phyloP scores from a whole-genome alignment of 2,329 filamentous ascomycete species.

The Penicillium sp. region DNA sequence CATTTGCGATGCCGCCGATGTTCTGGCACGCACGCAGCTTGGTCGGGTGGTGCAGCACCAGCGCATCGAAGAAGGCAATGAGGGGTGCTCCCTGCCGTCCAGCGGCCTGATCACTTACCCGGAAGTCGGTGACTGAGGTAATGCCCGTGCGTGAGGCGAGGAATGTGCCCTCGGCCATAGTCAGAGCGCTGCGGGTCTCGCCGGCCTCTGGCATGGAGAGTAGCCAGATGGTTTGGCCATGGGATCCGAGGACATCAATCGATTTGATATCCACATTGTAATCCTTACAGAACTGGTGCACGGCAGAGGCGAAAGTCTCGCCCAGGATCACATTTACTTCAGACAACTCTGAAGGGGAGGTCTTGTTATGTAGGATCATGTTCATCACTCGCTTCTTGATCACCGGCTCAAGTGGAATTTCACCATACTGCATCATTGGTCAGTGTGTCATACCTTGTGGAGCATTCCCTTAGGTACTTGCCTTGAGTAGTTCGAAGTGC shows the following conservation, averaged over 20 bases:
- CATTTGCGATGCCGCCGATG: slow-evolving; percentile 60
- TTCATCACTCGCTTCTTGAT: slow-evolving; percentile 58
- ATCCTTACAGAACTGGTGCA: slow-evolving; percentile 49
- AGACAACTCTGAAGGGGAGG: slow-evolving; percentile 53
- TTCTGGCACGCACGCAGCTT: slow-evolving; percentile 60
- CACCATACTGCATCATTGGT: slow-evolving; percentile 47
- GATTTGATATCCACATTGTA: slow-evolving; percentile 43
- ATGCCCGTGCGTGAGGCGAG: slow-evolving; percentile 56
- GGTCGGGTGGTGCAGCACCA: slow-evolving; percentile 55
- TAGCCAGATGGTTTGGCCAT: slow-evolving; percentile 60
- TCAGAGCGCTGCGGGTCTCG: slow-evolving; percentile 50
- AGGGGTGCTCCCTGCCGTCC: slow-evolving; percentile 56
- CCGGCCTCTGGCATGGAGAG: slow-evolving; percentile 52
- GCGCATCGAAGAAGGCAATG: slow-evolving; percentile 57
- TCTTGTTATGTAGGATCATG: slow-evolving; percentile 55
- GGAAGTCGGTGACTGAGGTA: slow-evolving; percentile 59
- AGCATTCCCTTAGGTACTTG: neutral
- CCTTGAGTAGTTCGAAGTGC: slow-evolving; percentile 54
- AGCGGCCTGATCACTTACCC: slow-evolving; percentile 56
- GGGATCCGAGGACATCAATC: slow-evolving; percentile 56
- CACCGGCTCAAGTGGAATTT: slow-evolving; percentile 52
- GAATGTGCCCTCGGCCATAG: slow-evolving; percentile 58
- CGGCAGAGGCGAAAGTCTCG: slow-evolving; percentile 55
- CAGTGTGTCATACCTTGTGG: neutral
- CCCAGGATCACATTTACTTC: slow-evolving; percentile 58